Base-by-base conservation (phyloP, 768 basidiomycete species). In the Tulasnella sp. region DNA sequence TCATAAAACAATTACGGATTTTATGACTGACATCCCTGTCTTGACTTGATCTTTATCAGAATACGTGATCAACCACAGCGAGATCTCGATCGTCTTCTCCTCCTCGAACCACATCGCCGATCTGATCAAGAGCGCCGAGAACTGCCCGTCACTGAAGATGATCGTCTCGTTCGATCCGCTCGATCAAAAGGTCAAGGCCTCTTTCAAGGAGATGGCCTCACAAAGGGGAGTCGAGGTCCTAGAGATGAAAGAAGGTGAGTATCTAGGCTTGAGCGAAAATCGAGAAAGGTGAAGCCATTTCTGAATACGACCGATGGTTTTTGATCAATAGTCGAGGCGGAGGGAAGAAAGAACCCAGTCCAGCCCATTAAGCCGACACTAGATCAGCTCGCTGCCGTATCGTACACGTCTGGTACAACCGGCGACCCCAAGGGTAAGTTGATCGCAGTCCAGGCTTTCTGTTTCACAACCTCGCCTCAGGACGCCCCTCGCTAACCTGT, bases 41-140 rank as follows among this genome's bases (percentile, higher is more conserved):
- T 38, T 15, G 34, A 38, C 34, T 38, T 38, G 7, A 7, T 38
- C 15, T 38, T 15, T 5, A 31, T 38, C 12, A 53, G 64, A 66
- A 38, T 63, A 53, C 63, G 92, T 90, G 58, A 83, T 90, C 67
- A 85, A 88, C 68, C 93, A 97, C 67, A 78, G 92, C 43, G 79
- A 87, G 60, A 70, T 90, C 21, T 77, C 88, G 9, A 75, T 94
- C 55, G 70, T 92, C 57, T 93, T 96, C 68, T 75, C 83, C 15
- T 81, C 84, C 4, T 68, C 78, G 12, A 76, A 81, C 34, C 92
- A 97, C 67, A 76, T 98, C 34, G 78, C 91, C 0, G 72, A 78
- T 2, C 75, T 98, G 10, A 75, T 98, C 64, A 84, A 83, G 66
- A 73, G 90, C 52, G 77, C 82, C 9, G 72, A 79, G 0, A 73